phyloP scores from a whole-genome alignment of 2,329 filamentous ascomycete species.

The Cytospora paraplurivora region DNA sequence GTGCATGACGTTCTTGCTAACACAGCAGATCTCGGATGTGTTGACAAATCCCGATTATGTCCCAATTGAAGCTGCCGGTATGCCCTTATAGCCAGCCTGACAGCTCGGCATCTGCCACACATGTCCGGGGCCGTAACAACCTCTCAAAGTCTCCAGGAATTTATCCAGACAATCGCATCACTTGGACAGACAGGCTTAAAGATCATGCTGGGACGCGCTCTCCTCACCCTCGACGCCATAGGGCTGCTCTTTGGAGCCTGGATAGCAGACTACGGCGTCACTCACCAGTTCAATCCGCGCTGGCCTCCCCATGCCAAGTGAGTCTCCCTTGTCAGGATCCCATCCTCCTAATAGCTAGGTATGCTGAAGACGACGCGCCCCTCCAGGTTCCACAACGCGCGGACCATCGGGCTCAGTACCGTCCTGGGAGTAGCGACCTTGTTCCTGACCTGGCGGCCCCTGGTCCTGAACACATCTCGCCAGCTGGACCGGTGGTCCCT shows the following conservation, averaged over 20 bases:
- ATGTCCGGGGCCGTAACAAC: not conserved
- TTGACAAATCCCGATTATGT: too few relatives aligned
- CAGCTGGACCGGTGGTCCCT: slow-evolving; percentile 38
- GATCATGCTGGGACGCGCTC: slow-evolving; percentile 41
- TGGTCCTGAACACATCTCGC: slow-evolving; percentile 30
- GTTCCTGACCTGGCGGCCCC: slow-evolving; percentile 43
- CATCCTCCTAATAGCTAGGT: not conserved
- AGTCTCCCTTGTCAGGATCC: slow-evolving; percentile 20
- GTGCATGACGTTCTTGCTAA: too few relatives aligned
- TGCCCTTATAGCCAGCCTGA: too few relatives aligned
- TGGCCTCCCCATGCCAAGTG: slow-evolving; percentile 51
- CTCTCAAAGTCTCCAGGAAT: not conserved
- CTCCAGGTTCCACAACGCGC: slow-evolving; percentile 44
- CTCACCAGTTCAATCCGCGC: slow-evolving; percentile 47
- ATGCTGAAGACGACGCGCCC: not conserved
- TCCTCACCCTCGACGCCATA: slow-evolving; percentile 45
- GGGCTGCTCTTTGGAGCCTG: slow-evolving; percentile 42
- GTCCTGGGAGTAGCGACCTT: slow-evolving; percentile 43
- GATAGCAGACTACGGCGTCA: slow-evolving; percentile 44
- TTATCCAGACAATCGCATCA: not conserved
- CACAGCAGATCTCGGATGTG: too few relatives aligned
- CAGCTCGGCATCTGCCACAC: too few relatives aligned
- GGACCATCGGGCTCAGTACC: slow-evolving; percentile 46
- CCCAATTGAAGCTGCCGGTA: too few relatives aligned
- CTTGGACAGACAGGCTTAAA: not conserved